Base-by-base conservation (phyloP, 1,284 basidiomycete genomes). In the Papiliotrema flavescens region DNA sequence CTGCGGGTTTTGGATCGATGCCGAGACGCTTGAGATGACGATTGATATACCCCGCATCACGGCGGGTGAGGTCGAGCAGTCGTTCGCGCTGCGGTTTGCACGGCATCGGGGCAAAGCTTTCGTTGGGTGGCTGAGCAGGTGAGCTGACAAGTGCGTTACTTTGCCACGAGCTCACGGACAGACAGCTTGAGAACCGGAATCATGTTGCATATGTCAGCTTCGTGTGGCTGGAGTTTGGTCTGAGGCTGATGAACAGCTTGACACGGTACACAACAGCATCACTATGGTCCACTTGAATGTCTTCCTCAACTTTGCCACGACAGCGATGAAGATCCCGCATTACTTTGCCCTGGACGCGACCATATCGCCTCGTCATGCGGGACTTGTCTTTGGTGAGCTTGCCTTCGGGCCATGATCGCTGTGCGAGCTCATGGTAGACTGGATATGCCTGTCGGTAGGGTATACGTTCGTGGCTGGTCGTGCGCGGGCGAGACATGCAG, bases 301-400 rank as follows among this genome's bases (percentile, higher is more conserved):
- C 9, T 93, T 92, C 70, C 85, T 93, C 72, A 88, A 86, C 65
- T 89, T 94, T 66, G 76, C 90, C n/a, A 74, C 95, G 23, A 82
- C 85, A 1, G 90, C 90, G 0, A 86, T 94, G 80, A 97, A 93
- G 77, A 88, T 93, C 80, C 84, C 89, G 49, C 82, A 84, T 49
- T 97, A 96, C 72, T 79, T 95, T 36, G 79, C 80, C 14, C 17
- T 26, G 28, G 37, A 34, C 15, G 49, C 42, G n/a, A 32, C n/a
- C 15, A 4, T 79, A 49, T 60, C 76, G n/a, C 67, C 63, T 36
- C 79, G 76, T 54, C 81, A 81, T 58, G 63, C 72, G 47, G 68
- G 65, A 44, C 85, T 84, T 67, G 75, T 88, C 50, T 77, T 79
- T 46, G 78, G 84, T 87, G 66, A 37, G 82, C 76, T 20, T 24